Evolutionary conservation across 2,329 filamentous ascomycete species (phyloP).

Genomic region (Pseudogymnoascus sp.): DNA sequence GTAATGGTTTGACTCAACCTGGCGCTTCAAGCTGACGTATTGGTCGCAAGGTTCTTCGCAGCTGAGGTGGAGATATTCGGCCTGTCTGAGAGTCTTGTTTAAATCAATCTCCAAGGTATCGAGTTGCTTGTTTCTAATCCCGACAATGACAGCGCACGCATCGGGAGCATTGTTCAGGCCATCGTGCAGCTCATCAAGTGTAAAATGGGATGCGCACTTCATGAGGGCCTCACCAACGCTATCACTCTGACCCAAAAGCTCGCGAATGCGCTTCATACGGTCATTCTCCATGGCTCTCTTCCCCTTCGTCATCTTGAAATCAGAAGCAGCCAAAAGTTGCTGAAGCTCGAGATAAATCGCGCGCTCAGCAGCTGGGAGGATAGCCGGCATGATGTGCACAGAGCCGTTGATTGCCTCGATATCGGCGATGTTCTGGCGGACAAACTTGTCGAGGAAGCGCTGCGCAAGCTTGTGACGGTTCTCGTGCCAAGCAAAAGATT

Average conservation of each 20-base stretch:
- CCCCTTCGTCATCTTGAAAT: constrained; percentile 35
- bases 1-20: neutral
- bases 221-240: constrained; percentile 48
- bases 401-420: constrained; percentile 39
- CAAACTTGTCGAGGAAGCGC: constrained; percentile 42
- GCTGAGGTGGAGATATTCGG: constrained; percentile 28
- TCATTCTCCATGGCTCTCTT: constrained; percentile 33
- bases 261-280: constrained; percentile 35
- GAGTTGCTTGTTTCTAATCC: constrained; percentile 24
- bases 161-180: constrained; percentile 25
- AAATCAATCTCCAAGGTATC: constrained; percentile 23
- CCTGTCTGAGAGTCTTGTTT: constrained; percentile 21
- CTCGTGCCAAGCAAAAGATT: constrained; percentile 46
- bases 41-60: constrained; percentile 21
- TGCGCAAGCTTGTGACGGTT: constrained; percentile 47
- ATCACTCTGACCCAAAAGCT: constrained; percentile 38
- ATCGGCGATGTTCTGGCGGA: constrained; percentile 35
- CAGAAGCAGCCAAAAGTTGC: constrained; percentile 44
- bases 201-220: constrained; percentile 37
- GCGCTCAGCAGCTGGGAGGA: constrained; percentile 41
- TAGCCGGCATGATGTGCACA: constrained; percentile 38
- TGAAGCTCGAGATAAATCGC: constrained; percentile 50
- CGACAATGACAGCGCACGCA: constrained; percentile 31
- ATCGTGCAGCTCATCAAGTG: constrained; percentile 25
- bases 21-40: constrained; percentile 25